Percentiles rank a stretch among this genome's conserved stretches.
Evolutionary conservation across 352 stramenopile species (phyloP).

Genomic region (Peronospora farinosa): DNA sequence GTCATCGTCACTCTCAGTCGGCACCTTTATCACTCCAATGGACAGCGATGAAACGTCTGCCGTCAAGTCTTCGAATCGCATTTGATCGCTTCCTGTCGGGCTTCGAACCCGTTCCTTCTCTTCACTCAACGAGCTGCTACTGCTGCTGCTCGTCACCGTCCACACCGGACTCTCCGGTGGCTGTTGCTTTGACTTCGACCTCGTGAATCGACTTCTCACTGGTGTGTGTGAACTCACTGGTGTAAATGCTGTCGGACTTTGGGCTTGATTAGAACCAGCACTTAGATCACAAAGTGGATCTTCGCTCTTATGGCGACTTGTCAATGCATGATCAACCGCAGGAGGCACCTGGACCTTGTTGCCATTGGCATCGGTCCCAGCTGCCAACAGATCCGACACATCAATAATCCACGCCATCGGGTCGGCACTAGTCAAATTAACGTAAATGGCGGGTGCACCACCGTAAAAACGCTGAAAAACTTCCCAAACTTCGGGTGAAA

Average conservation of each 20-base stretch:
- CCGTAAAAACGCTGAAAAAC: conserved; percentile 66
- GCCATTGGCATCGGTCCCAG: conserved; percentile 20
- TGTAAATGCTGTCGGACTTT: conserved; percentile 22
- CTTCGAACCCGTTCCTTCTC: conserved; percentile 25
- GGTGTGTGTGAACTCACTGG: conserved; percentile 15
- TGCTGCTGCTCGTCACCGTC: conserved; percentile 34
- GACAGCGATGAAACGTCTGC: conserved; percentile 24
- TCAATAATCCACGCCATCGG: conserved; percentile 42
- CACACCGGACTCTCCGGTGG: conserved; percentile 27
- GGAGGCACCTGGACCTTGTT: conserved; percentile 19
- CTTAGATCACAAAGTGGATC: conserved; percentile 12
- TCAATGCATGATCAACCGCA: conserved; percentile 41
- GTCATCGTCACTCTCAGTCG: conserved; percentile 21
- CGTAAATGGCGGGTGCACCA: conserved; percentile 46
- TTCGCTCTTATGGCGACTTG: conserved; percentile 36
- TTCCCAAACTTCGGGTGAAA: conserved; percentile 64
- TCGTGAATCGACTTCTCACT: conserved; percentile 9
- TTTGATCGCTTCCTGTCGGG: conserved; percentile 16
- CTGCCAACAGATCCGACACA: conserved; percentile 21
- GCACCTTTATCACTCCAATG: conserved; percentile 12
- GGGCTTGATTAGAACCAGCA: conserved; percentile 9
- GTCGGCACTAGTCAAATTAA: conserved; percentile 28
- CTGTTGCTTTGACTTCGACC: conserved; percentile 14
- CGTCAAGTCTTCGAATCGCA: conserved; percentile 32
- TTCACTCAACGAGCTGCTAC: conserved; percentile 28